phyloP scores from a whole-genome alignment of 1,139 yeast species.

The Taiozyma sp. region DNA sequence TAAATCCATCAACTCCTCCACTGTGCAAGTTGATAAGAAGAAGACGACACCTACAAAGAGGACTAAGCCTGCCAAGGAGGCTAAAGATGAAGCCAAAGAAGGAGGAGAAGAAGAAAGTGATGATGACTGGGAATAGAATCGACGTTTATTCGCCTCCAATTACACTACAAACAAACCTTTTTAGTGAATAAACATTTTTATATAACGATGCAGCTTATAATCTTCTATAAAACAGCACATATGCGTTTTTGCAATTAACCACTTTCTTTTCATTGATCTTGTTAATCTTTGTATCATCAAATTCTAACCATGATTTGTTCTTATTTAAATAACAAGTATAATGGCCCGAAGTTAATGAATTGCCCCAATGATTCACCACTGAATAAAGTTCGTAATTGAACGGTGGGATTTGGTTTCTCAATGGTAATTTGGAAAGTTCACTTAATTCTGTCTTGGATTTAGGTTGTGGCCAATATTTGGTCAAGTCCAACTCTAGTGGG shows the following conservation, averaged over 20 bases:
- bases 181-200: neutral
- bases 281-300: constrained; percentile 65
- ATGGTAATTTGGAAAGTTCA: constrained; percentile 50
- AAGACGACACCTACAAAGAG: constrained; percentile 16
- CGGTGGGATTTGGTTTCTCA: constrained; percentile 76
- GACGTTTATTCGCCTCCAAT: too few relatives aligned
- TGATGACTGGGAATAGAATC: constrained; percentile 52
- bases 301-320: constrained; percentile 35
- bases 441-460: constrained; percentile 36
- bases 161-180: neutral
- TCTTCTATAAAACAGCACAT: constrained; percentile 65
- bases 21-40: neutral
- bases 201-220: constrained; percentile 1
- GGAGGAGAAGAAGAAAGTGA: constrained; percentile 40
- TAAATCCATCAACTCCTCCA: constrained; percentile 6
- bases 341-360: constrained; percentile 75
- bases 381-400: constrained; percentile 74
- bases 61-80: neutral
- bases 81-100: neutral
- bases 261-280: constrained; percentile 41
- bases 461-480: constrained; percentile 72
- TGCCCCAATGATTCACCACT: constrained; percentile 87
- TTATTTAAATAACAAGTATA: constrained; percentile 83
- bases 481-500: constrained; percentile 56
- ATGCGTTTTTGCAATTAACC: constrained; percentile 48